Conservation (phyloP, 2,329 filamentous ascomycete species). For the Albifimbria verrucaria region DNA sequence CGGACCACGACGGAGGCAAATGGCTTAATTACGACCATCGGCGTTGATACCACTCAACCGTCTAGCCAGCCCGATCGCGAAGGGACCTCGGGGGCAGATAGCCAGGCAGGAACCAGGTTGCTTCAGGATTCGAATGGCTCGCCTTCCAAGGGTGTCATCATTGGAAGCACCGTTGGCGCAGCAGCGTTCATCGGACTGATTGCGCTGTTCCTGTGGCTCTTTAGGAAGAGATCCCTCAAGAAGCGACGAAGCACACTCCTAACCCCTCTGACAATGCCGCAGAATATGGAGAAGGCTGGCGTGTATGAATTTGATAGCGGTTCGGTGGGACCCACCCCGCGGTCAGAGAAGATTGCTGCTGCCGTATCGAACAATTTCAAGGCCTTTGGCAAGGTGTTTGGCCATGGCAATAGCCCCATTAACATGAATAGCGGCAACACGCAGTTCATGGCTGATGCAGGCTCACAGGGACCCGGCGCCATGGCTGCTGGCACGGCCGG, state of each 20-base stretch:
- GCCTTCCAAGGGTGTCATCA: conserved; percentile 34
- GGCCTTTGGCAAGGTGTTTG: conserved; percentile 18
- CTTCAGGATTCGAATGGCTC: conserved; percentile 7
- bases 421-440: conserved; percentile 52
- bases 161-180: conserved; percentile 49
- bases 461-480: background rate
- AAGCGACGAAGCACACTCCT: conserved; percentile 44
- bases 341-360: conserved; percentile 28
- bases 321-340: conserved; percentile 47
- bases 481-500: conserved; percentile 9
- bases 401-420: conserved; percentile 25
- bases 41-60: conserved; percentile 11
- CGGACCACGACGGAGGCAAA: conserved; percentile 11
- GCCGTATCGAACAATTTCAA: conserved; percentile 25
- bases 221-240: conserved; percentile 38
- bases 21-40: conserved; percentile 16
- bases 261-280: conserved; percentile 41
- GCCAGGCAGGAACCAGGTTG: background rate
- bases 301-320: conserved; percentile 34
- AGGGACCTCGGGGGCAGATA: background rate
- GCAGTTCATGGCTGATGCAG: conserved; percentile 39
- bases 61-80: background rate
- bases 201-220: conserved; percentile 48
- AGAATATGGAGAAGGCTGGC: conserved; percentile 7
- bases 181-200: conserved; percentile 39